Percentiles rank a stretch among this genome's conserved stretches.
These are phyloP conservation scores for Penstemon barbatus DNA, from an alignment of 257 asterid genomes.

Conservation along the genomic window DNA sequence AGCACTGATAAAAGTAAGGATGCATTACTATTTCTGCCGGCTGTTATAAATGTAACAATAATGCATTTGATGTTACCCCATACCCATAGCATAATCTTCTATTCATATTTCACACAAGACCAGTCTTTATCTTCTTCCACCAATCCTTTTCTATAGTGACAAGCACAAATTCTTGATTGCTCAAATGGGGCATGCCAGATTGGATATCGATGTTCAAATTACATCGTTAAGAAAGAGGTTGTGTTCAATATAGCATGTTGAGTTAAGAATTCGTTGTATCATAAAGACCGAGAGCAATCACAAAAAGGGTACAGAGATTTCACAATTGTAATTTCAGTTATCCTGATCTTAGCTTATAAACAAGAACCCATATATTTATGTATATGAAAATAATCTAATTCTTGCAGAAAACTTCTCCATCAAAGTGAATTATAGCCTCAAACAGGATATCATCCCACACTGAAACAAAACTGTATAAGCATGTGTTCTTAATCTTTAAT, in stretches of 20 bases:
- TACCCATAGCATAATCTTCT: background rate
- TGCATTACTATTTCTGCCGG: slow-evolving; percentile 17
- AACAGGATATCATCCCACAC: too few relatives aligned
- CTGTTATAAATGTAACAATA: slow-evolving; percentile 27
- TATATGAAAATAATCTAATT: too few relatives aligned
- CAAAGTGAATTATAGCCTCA: too few relatives aligned
- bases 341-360: too few relatives aligned
- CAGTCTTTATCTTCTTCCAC: slow-evolving; percentile 15
- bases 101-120: background rate
- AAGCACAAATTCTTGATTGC: background rate
- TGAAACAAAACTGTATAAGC: too few relatives aligned
- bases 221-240: background rate
- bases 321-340: too few relatives aligned
- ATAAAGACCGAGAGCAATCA: background rate
- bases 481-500: too few relatives aligned
- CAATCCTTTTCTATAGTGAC: slow-evolving; percentile 17
- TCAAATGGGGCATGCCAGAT: slow-evolving; percentile 4
- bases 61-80: slow-evolving; percentile 21
- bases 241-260: too few relatives aligned
- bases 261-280: background rate
- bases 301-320: background rate
- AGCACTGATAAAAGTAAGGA: slow-evolving; percentile 21
- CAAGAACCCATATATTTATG: too few relatives aligned
- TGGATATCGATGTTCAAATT: background rate
- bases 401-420: too few relatives aligned